Evolutionary conservation across 495 filamentous ascomycete genomes (phyloP), one percentile per base, ranked within the genome.

Genomic region (Haplographium delicatum): DNA sequence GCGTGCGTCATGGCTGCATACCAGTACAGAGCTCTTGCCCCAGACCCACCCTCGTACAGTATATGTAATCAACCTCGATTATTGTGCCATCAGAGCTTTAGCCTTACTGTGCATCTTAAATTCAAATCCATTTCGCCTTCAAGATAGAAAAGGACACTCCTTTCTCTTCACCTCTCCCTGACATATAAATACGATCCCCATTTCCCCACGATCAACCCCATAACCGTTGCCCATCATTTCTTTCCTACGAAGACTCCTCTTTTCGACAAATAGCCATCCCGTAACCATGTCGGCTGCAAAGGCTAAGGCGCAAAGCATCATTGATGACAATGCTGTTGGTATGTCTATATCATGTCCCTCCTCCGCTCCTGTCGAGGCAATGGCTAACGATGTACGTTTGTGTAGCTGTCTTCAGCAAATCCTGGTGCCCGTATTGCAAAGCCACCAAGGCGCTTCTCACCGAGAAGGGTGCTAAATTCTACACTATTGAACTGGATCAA

Each of bases 401-500:
- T 33, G 16, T 26, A 91, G 88, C 91, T 53, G 86, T 98, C 57
- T 98, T 98, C 79, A 87, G 81, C 66, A 99, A 99, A 72, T 88
- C 84, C 11, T 95, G 86, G 71, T 99, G 93, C 78, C 91, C 91
- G n/a, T 91, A 95, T 80, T 97, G 91, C 76, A 71, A 64, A 25
- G 76, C 89, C 46, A 80, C 82, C 55, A 96, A 96, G 81, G 44
- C 66, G 8, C 72, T 89, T 30, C 74, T 99, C 58, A 75, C 70
- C 57, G 69, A 81, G 30, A 40, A 79, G 50, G 80, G 81, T 56
- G 90, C 88, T 37, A 88, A 89, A 62, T 88, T 79, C 67, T 81
- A 75, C 58, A 54, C 71, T 25, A 71, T 95, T 33, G 93, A 98
- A 74, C 71, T 98, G 51, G 91, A 98, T 71, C 71, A 89, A 74